A percentile compares a stretch with the other conserved stretches of the same genome.
Evolutionary conservation across 345 rosid species (phyloP).

Genomic region (Psidium friedrichsthalianum): DNA sequence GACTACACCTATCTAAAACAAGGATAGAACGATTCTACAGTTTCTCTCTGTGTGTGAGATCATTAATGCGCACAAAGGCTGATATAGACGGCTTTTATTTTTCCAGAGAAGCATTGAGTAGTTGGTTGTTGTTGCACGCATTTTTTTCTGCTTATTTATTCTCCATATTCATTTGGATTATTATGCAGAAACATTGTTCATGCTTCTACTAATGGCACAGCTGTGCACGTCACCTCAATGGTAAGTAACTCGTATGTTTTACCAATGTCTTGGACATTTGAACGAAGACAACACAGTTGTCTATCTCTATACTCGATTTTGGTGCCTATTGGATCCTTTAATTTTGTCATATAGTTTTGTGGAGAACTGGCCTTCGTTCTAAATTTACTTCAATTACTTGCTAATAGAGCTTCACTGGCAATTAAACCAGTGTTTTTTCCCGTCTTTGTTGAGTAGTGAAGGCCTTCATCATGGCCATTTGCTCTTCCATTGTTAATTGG

Average conservation of each 20-base stretch:
- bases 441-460: not conserved
- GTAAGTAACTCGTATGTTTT: conserved; percentile 20
- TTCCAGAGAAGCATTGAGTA: not conserved
- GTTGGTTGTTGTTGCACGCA: not conserved
- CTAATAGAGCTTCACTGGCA: not conserved
- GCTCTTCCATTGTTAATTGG: not conserved
- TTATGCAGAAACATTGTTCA: conserved; percentile 29
- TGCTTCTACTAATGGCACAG: conserved; percentile 31
- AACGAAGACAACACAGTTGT: too few relatives aligned
- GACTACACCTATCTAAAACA: not conserved
- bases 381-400: not conserved
- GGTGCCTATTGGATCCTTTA: not conserved
- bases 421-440: not conserved
- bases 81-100: not conserved
- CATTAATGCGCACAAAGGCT: not conserved
- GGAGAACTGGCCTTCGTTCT: not conserved
- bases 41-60: too few relatives aligned
- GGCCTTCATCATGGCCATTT: not conserved
- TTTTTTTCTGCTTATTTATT: not conserved
- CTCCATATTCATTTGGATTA: conserved; percentile 1
- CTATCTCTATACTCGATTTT: not conserved
- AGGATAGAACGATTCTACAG: not conserved
- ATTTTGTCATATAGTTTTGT: not conserved
- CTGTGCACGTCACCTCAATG: conserved; percentile 33
- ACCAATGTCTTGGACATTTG: not conserved